Evolutionary conservation across 306 rosid species (phyloP).

Genomic region (Gynostemma pentaphyllum): DNA sequence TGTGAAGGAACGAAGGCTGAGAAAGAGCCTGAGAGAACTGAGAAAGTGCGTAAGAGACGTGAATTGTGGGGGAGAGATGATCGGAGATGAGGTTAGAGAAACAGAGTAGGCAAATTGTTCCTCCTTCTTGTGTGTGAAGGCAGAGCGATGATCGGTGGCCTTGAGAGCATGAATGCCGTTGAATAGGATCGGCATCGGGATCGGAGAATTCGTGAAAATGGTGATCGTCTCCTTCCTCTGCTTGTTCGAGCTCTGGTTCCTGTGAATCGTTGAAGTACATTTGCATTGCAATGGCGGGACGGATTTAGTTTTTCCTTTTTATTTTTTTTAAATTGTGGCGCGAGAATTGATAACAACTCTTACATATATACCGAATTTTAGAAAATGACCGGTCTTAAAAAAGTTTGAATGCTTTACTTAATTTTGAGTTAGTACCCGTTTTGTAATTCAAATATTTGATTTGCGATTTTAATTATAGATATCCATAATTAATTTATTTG

Average conservation of each 20-base stretch:
- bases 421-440: no score
- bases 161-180: slow-evolving; percentile 34
- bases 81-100: slow-evolving; percentile 71
- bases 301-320: background rate
- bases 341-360: background rate
- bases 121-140: slow-evolving; percentile 55
- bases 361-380: background rate
- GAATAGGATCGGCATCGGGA: background rate
- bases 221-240: slow-evolving; percentile 16
- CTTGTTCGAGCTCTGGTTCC: slow-evolving; percentile 11
- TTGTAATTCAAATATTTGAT: no score
- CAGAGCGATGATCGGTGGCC: slow-evolving; percentile 72
- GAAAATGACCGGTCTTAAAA: no score
- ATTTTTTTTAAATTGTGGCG: slow-evolving; percentile 9
- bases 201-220: slow-evolving; percentile 8
- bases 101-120: slow-evolving; percentile 73
- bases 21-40: slow-evolving; percentile 70
- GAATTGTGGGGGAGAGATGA: slow-evolving; percentile 68
- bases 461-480: no score
- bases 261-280: slow-evolving; percentile 31
- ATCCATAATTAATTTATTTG: no score
- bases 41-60: slow-evolving; percentile 83
- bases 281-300: background rate
- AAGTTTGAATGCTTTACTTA: no score
- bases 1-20: slow-evolving; percentile 41